Evolutionary conservation across 306 rosid species (phyloP).

Genomic region (Citrullus colocynthis): DNA sequence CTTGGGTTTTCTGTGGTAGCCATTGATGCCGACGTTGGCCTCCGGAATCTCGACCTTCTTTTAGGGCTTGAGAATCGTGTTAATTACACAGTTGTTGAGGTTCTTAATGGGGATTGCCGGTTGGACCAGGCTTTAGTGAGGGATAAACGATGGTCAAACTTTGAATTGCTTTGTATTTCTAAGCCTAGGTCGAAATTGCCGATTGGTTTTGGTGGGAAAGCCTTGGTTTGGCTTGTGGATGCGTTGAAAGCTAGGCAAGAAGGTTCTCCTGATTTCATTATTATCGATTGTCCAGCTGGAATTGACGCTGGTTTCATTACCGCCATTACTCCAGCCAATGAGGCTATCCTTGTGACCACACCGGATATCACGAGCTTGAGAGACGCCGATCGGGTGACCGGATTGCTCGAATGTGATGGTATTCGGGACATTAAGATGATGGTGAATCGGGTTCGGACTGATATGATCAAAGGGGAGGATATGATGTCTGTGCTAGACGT

Average conservation of each 20-base stretch:
- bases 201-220: conserved; percentile 84
- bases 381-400: conserved; percentile 91
- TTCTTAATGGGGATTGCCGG: conserved; percentile 92
- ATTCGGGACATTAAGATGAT: conserved; percentile 96
- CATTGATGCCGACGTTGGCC: conserved; percentile 91
- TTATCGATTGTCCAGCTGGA: conserved; percentile 93
- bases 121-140: conserved; percentile 90
- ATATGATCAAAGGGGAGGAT: conserved; percentile 92
- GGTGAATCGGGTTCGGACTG: conserved; percentile 85
- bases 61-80: conserved; percentile 94
- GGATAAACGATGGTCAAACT: conserved; percentile 94
- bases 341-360: conserved; percentile 76
- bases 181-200: conserved; percentile 87
- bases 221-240: conserved; percentile 83
- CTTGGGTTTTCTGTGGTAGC: conserved; percentile 93
- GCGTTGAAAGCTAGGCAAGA: conserved; percentile 57
- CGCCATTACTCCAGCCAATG: conserved; percentile 92
- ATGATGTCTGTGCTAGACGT: conserved; percentile 98
- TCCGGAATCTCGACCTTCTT: conserved; percentile 94
- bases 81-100: conserved; percentile 82
- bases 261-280: conserved; percentile 67
- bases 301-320: conserved; percentile 96
- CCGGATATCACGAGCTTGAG: conserved; percentile 83
- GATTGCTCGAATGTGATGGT: conserved; percentile 84
- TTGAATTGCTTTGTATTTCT: conserved; percentile 84